Percentiles rank a stretch among this genome's conserved stretches.
phyloP scores from a whole-genome alignment of 345 rosid species.

The Gossypioides kirkii region DNA sequence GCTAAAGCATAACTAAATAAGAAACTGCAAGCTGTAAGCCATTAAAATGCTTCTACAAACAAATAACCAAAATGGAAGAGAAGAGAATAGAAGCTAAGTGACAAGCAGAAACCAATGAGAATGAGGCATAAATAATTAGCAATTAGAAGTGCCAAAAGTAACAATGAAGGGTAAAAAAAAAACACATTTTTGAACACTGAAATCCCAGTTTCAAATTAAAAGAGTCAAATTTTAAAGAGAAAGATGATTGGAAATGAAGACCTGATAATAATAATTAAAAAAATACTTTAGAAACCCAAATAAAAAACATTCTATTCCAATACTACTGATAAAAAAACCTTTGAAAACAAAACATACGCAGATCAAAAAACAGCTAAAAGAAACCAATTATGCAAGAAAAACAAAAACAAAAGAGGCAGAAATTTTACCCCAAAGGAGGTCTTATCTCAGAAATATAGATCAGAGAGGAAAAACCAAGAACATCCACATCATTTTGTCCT shows the following conservation, averaged over 20 bases:
- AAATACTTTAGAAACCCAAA: neutral
- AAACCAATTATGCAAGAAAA: neutral
- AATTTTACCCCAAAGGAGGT: neutral
- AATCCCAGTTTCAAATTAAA: neutral
- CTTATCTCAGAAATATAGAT: conserved; percentile 4
- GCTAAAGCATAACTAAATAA: neutral
- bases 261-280: neutral
- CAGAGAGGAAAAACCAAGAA: neutral
- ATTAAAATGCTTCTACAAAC: neutral
- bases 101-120: neutral
- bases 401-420: neutral
- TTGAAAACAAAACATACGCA: conserved; percentile 8
- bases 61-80: neutral
- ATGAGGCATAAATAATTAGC: neutral
- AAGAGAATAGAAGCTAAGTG: neutral
- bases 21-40: neutral
- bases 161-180: neutral
- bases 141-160: neutral
- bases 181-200: neutral
- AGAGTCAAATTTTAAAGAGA: neutral
- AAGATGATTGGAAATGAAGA: conserved; percentile 15
- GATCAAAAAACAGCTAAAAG: conserved; percentile 4
- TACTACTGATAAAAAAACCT: neutral
- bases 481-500: conserved; percentile 3
- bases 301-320: neutral